phyloP scores from a whole-genome alignment of 441 rosid genomes.

The Corymbia citriodora region DNA sequence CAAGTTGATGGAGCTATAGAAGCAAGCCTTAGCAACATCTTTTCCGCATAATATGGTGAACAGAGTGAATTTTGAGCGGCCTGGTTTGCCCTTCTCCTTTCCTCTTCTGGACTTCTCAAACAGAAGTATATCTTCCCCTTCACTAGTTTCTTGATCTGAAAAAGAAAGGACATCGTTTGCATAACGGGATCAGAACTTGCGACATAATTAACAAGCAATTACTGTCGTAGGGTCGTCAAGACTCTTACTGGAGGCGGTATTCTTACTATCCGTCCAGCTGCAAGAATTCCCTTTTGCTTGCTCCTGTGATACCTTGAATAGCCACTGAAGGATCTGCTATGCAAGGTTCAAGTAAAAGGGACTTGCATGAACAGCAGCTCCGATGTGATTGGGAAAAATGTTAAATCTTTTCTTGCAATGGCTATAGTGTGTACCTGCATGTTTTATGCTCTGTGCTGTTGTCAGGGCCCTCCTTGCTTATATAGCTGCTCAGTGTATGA shows the following conservation, averaged over 20 bases:
- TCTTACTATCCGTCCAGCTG: not conserved
- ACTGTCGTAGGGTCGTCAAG: not conserved
- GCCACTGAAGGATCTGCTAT: conserved; percentile 59
- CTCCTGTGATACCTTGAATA: conserved; percentile 32
- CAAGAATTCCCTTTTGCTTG: conserved; percentile 9
- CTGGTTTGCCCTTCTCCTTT: not conserved
- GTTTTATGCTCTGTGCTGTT: conserved; percentile 11
- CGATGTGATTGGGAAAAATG: conserved; percentile 1
- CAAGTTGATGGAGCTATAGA: conserved; percentile 42
- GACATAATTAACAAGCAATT: not conserved
- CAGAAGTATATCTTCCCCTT: conserved; percentile 13
- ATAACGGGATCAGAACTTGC: not conserved
- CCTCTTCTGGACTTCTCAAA: conserved; percentile 6
- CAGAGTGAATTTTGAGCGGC: conserved; percentile 8
- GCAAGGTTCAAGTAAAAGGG: conserved; percentile 13
- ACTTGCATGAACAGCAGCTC: conserved; percentile 4
- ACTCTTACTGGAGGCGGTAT: conserved; percentile 12
- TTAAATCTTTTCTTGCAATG: not conserved
- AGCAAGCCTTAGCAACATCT: conserved; percentile 57
- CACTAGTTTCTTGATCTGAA: conserved; percentile 13
- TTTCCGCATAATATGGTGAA: conserved; percentile 40
- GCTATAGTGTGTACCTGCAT: conserved; percentile 52
- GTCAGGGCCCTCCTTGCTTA: not conserved
- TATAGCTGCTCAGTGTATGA: not conserved
- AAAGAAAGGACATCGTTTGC: not conserved